Evolutionary conservation across 1,139 yeast species (phyloP).

Genomic region (Kluyveromyces marxianus): DNA sequence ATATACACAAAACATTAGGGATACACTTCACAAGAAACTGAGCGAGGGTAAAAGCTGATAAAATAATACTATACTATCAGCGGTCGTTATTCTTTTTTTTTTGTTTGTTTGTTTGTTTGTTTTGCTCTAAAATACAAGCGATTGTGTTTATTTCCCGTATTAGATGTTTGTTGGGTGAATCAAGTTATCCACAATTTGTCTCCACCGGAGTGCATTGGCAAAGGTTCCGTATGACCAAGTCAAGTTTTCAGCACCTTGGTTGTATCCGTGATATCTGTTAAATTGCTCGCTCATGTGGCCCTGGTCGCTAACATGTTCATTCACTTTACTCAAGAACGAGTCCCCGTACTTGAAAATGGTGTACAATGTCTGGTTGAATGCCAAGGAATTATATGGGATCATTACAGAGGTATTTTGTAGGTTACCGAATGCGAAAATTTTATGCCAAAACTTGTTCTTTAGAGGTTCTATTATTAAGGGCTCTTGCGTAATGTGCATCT

Average conservation of each 20-base stretch:
- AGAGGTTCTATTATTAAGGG: conserved; percentile 30
- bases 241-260: conserved; percentile 81
- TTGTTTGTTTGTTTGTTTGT: too few relatives aligned
- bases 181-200: conserved; percentile 34
- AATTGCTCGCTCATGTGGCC: conserved; percentile 89
- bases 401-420: conserved; percentile 18
- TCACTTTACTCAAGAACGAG: conserved; percentile 64
- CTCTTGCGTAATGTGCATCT: conserved; percentile 28
- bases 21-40: too few relatives aligned
- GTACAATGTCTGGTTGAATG: conserved; percentile 39
- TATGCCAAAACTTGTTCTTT: conserved; percentile 20
- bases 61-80: too few relatives aligned
- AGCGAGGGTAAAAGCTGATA: too few relatives aligned
- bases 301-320: conserved; percentile 61
- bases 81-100: too few relatives aligned
- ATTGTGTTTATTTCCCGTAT: background rate
- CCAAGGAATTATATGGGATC: conserved; percentile 40
- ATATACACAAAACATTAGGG: too few relatives aligned
- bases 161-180: background rate
- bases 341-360: conserved; percentile 59
- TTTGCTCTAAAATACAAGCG: background rate
- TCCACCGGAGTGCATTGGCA: conserved; percentile 64
- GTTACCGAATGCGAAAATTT: conserved; percentile 4
- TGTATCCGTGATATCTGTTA: conserved; percentile 68
- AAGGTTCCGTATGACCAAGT: conserved; percentile 91